Base-by-base conservation (phyloP, 2,329 filamentous ascomycete species). In the Colletotrichum sp. region DNA sequence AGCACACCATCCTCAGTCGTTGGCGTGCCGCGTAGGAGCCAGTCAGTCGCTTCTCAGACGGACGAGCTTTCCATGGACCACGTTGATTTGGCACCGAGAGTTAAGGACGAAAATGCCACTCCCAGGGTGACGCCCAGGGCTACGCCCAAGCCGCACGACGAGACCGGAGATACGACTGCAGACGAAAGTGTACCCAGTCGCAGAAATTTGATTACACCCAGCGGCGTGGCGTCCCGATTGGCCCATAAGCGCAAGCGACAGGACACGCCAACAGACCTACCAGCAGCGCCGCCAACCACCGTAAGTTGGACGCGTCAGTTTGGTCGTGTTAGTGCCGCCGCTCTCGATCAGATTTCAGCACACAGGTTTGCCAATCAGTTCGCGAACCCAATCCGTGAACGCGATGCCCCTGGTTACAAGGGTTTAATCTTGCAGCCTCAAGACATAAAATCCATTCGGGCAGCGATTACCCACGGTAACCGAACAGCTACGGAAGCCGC, bases 281-380 rank as follows among this genome's bases (percentile, higher is more conserved):
- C 74, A 82, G 89, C 83, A 80, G 88, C 72, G 77, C 92, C 93
- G 32, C 91, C 92, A 26, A 91, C 91, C 10, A 90, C 95, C 73
- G 94, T 96, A 7, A 87, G 94, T 55, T 94, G 94, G 88, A 95
- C 94, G 16, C 92, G 94, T 64, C 93, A 93, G 64, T 93, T 96
- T 80, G 91, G 93, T 43, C 92, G 93, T 78, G 94, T 95, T 16
- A 93, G 93, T 36, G 91, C 90, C 6, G 93, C 93, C 6, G 92
- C 94, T 15, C 88, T 96, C 78, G 94, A 96, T 81, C 93, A 95
- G 79, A 94, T 96, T 75, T 91, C 92, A 28, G 94, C 92, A 69
- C 94, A 96, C 82, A 93, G 94, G 39, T 92, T 94, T 79, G 94
- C 94, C 61, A 95, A 94, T 78, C 95, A 95, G 84, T 96, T 96